Evolutionary conservation across 2,329 filamentous ascomycete genomes (phyloP).

Genomic region (Sclerotinia trifoliorum): DNA sequence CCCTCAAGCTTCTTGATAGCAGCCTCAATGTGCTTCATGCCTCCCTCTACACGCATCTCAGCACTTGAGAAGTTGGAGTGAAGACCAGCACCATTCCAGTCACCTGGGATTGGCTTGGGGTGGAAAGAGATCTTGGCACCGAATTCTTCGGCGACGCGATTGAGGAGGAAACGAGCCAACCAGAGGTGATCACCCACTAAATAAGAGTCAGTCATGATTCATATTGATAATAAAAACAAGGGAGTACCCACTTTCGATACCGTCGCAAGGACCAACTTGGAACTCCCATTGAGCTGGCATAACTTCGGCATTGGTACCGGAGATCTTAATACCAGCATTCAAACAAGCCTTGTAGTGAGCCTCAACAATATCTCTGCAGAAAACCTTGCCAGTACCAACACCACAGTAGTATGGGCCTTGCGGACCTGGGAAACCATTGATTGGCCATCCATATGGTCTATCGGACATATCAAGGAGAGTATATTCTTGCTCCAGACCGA

Average conservation of each 20-base stretch:
- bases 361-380: constrained; percentile 97
- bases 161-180: constrained; percentile 85
- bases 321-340: constrained; percentile 89
- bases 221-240: constrained; percentile 18
- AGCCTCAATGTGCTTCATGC: constrained; percentile 91
- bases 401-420: constrained; percentile 97
- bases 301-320: constrained; percentile 98
- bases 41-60: constrained; percentile 84
- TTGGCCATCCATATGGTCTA: constrained; percentile 90
- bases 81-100: constrained; percentile 96
- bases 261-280: constrained; percentile 87
- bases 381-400: constrained; percentile 95
- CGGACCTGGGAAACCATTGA: constrained; percentile 73
- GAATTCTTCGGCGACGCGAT: constrained; percentile 93
- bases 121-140: constrained; percentile 93
- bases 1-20: constrained; percentile 80
- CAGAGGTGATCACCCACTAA: constrained; percentile 93
- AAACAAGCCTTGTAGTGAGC: constrained; percentile 84
- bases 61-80: constrained; percentile 92
- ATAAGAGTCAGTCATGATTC: constrained; percentile 31
- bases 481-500: constrained; percentile 98
- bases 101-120: constrained; percentile 91
- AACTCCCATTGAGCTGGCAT: constrained; percentile 99
- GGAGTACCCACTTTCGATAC: constrained; percentile 68
- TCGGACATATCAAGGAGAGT: constrained; percentile 83